Evolutionary conservation across 148 eudicot genomes (phyloP).

Genomic region (Silene conica): DNA sequence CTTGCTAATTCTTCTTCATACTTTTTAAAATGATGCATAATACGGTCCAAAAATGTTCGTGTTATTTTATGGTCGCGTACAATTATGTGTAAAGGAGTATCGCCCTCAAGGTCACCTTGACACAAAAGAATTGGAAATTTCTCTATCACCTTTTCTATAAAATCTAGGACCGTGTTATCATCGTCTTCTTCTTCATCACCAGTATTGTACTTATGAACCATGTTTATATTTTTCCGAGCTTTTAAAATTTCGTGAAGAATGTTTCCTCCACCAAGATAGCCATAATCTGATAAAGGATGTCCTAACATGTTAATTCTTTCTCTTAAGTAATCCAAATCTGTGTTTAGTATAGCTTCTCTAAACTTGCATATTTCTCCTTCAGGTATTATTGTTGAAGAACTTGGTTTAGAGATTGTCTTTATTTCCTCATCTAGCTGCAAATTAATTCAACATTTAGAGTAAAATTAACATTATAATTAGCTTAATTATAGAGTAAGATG

Average conservation of each 20-base stretch:
- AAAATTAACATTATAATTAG: not conserved
- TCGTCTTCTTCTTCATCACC: not conserved
- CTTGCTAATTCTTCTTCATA: not conserved
- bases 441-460: not conserved
- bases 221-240: not conserved
- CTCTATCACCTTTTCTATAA: not conserved
- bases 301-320: not conserved
- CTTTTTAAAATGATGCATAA: not conserved
- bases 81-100: conserved; percentile 20
- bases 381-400: not conserved
- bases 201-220: too few species aligned
- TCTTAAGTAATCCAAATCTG: not conserved
- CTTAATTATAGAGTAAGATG: too few species aligned
- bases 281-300: not conserved
- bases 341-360: not conserved
- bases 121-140: conserved; percentile 5
- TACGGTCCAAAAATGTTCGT: not conserved
- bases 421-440: not conserved
- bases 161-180: not conserved
- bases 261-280: not conserved
- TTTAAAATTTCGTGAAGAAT: conserved; percentile 3
- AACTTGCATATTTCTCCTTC: not conserved
- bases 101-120: conserved; percentile 4
- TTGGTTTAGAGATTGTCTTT: not conserved
- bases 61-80: not conserved